Evolutionary conservation across 768 basidiomycete species (phyloP).

Genomic region (Russula sp.): DNA sequence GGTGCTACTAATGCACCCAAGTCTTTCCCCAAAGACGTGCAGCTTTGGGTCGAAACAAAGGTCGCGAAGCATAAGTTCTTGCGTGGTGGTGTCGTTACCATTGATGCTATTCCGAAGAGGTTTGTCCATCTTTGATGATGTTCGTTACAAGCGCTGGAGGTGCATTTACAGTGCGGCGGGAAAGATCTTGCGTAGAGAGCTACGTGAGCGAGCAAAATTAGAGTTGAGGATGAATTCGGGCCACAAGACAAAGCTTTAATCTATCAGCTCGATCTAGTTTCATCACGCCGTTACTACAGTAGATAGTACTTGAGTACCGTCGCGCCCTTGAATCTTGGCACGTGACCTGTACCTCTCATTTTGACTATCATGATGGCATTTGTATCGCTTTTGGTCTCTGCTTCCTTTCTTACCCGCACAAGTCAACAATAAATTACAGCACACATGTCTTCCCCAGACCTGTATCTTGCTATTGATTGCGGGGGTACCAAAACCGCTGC

Average conservation of each 20-base stretch:
- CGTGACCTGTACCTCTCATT: too few species aligned
- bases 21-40: conserved; percentile 51
- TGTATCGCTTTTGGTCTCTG: too few species aligned
- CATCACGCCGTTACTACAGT: neutral
- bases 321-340: too few species aligned
- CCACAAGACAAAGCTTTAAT: conserved; percentile 22
- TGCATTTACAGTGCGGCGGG: conserved; percentile 62
- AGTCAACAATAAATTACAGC: neutral
- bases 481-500: conserved; percentile 87
- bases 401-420: too few species aligned
- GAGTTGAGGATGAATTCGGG: conserved; percentile 37
- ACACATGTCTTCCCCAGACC: conserved; percentile 42
- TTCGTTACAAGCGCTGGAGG: neutral
- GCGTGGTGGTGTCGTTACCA: conserved; percentile 66
- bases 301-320: neutral
- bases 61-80: conserved; percentile 75
- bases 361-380: too few species aligned
- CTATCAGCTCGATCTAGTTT: neutral
- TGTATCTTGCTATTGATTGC: conserved; percentile 82
- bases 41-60: conserved; percentile 62
- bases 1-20: conserved; percentile 39
- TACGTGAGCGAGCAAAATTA: conserved; percentile 63
- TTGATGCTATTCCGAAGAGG: conserved; percentile 70
- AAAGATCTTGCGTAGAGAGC: conserved; percentile 79
- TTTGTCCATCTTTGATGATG: conserved; percentile 32